These are phyloP conservation scores for Clitopilus passeckerianus DNA, from an alignment of 768 basidiomycete species.

Conservation along the genomic window DNA sequence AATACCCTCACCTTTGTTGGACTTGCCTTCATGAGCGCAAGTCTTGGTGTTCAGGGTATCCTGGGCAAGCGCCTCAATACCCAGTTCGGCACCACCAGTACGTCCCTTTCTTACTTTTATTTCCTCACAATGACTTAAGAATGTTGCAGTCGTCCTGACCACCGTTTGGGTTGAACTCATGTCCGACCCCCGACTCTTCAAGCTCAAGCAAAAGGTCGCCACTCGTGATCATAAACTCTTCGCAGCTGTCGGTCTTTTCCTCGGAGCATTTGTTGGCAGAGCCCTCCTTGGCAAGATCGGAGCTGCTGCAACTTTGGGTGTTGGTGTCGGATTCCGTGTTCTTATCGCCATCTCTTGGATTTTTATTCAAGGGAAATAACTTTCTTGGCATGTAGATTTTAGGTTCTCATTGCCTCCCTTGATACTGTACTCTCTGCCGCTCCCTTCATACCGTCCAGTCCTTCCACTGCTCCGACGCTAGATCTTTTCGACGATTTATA, in stretches of 20 bases:
- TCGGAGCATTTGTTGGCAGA: constrained; percentile 68
- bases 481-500: background rate
- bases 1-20: constrained; percentile 62
- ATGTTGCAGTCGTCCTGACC: constrained; percentile 64
- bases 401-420: too few relatives aligned
- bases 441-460: background rate
- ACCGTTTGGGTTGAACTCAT: constrained; percentile 88
- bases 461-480: background rate
- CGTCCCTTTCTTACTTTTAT: constrained; percentile 18
- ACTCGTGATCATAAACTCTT: constrained; percentile 71
- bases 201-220: constrained; percentile 40
- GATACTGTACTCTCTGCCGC: background rate
- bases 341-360: constrained; percentile 63
- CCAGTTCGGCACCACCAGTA: constrained; percentile 75
- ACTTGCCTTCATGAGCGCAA: constrained; percentile 76
- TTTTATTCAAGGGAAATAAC: constrained; percentile 46
- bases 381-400: background rate
- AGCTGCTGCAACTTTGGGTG: constrained; percentile 58
- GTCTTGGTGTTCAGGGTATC: constrained; percentile 83
- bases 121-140: background rate
- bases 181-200: constrained; percentile 75
- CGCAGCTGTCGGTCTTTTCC: constrained; percentile 63
- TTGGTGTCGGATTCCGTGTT: constrained; percentile 59
- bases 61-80: constrained; percentile 77
- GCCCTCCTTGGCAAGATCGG: constrained; percentile 58